Base-by-base conservation (phyloP, 345 rosid species). In the Gossypium turneri region DNA sequence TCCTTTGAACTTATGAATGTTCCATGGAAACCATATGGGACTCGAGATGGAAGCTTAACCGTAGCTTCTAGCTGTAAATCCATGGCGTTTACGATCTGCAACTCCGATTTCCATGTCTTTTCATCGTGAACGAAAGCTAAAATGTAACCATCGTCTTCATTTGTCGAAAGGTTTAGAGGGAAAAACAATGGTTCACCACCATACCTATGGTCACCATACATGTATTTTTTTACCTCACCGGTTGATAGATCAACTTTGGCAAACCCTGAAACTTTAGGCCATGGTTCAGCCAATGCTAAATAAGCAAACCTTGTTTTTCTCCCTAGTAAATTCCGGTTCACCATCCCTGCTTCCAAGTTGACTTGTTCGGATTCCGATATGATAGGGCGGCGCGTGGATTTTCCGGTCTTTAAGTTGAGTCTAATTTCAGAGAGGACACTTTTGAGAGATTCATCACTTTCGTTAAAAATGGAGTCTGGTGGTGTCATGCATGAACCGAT, bases 401-500 rank as follows among this genome's bases (percentile, higher is more conserved):
- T 78, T 0, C 97, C 94, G 0, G 92, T 89, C 74, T 75, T 86
- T 55, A 90, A 76, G 38, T 89, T 90, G 4, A 92, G 79, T 22
- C 95, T 82, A 41, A 92, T 90, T 81, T 90, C 97, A 1, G 94
- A 92, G n/a, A 92, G 76, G 12, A 90, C 90, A 63, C 97, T 92
- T 81, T 85, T 59, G 68, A 92, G 82, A 50, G 67, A 84, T 85
- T 92, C 97, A 1, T 89, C 92, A 53, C 90, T 82, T 80, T 90
- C 94, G 58, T 92, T 92, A 84, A 92, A 92, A 80, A 92, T 92
- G 12, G 97, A 92, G 79, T 92, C 95, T 0, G 95, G 89, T 0
- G 97, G 97, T 61, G 97, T 90, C 97, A 89, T 87, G 73, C 97
- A 91, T 0, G 98, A 93, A 2, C 98, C 98, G 63, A 93, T 88